Base-by-base conservation (phyloP, 352 stramenopile species). In the Phytophthora fragariaefolia region DNA sequence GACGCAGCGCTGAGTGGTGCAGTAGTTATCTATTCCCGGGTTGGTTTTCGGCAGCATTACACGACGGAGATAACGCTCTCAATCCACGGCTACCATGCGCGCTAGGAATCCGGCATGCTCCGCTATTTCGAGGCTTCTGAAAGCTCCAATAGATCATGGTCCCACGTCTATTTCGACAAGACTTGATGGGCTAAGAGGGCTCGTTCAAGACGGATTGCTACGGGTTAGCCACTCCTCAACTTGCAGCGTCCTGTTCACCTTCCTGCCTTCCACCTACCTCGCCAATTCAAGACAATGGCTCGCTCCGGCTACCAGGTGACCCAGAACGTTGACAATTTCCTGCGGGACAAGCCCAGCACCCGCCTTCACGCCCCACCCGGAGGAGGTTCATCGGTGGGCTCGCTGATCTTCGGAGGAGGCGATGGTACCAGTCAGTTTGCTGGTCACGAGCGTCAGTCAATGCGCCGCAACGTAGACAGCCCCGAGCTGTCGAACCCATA, bases 241-340 rank as follows among this genome's bases (percentile, higher is more conserved):
- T 63, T 60, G 46, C 62, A 49, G 58, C 51, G 30, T 50, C 53
- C 34, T 54, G 27, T 48, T 38, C 48, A 53, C 46, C 42, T 65
- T 54, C 45, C 27, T 57, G 26, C 53, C 28, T 40, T 27, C 45
- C 22, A 8, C 15, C 24, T 22, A 22, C 46, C 47, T 24, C 42
- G 10, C 26, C 32, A 13, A 63, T 47, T 42, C 32, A 36, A 53
- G 22, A 80, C 13, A 58, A 91, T 91, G 80, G 81, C 81, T 34
- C 81, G 83, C 71, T 64, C 56, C 60, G 72, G 73, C 34, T 81
- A 82, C 66, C 80, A 90, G 72, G 73, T 79, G 47, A 91, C 81
- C 20, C 85, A 92, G 63, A 95, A 93, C 65, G 69, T 89, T 27
- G 83, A 94, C 76, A 93, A 94, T 67, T 91, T 93, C 34, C 61